phyloP scores from a whole-genome alignment of 192 early-diverging fungal species.

The Dissophora ornata region DNA sequence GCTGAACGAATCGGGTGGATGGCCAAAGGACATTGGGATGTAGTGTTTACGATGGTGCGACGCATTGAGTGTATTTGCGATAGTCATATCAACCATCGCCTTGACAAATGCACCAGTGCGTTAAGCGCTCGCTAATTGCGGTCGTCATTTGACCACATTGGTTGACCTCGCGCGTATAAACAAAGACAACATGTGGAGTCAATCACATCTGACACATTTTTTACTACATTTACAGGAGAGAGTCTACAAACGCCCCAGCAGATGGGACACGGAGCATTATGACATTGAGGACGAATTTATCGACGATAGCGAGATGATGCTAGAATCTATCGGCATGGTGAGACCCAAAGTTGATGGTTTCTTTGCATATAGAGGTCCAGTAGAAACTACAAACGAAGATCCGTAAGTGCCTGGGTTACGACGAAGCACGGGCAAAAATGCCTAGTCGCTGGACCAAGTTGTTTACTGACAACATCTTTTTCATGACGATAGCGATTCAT shows the following conservation, averaged over 20 bases:
- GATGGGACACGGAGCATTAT: constrained; percentile 58
- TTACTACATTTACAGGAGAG: not conserved
- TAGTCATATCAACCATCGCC: no score
- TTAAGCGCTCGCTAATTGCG: no score
- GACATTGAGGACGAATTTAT: constrained; percentile 69
- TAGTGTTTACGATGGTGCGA: no score
- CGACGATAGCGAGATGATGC: constrained; percentile 68
- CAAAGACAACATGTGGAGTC: not conserved
- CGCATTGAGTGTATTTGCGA: no score
- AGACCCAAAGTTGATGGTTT: constrained; percentile 59
- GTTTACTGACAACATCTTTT: not conserved
- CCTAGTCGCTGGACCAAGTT: not conserved
- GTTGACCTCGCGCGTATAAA: no score
- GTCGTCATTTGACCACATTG: no score
- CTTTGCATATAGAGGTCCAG: constrained; percentile 62
- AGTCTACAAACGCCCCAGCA: constrained; percentile 29
- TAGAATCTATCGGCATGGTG: constrained; percentile 49
- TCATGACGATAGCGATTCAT: constrained; percentile 29
- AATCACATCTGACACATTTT: not conserved
- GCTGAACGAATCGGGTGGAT: no score
- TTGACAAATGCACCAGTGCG: no score
- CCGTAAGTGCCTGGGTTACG: constrained; percentile 22
- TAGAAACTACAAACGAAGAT: constrained; percentile 46
- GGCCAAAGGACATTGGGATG: no score
- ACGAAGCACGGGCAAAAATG: not conserved